Evolutionary conservation across 148 eudicot species (phyloP).

Genomic region (Camellia japonica): DNA sequence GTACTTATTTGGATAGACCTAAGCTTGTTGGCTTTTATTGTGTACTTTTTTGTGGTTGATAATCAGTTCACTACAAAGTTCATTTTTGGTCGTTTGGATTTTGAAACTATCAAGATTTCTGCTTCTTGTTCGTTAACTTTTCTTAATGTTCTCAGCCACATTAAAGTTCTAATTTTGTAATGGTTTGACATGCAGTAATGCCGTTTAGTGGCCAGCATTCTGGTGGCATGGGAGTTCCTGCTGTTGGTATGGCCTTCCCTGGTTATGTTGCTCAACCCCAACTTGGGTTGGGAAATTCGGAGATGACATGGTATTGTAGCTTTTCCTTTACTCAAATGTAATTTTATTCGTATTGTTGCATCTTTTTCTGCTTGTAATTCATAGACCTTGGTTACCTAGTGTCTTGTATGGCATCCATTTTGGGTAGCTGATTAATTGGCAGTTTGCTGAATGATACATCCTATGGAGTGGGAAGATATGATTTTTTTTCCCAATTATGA

Average conservation of each 20-base stretch:
- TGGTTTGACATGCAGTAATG: conserved; percentile 62
- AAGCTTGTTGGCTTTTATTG: background rate
- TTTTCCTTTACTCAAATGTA: background rate
- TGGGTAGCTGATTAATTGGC: background rate
- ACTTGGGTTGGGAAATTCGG: conserved; percentile 73
- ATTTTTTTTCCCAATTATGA: background rate
- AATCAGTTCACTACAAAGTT: background rate
- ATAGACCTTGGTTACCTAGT: background rate
- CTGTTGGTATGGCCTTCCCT: conserved; percentile 99
- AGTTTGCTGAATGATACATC: background rate
- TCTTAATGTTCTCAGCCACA: background rate
- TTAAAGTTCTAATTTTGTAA: background rate
- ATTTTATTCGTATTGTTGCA: background rate
- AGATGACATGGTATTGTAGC: conserved; percentile 81
- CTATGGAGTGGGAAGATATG: background rate
- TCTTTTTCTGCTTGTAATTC: background rate
- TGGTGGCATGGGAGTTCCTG: conserved; percentile 90
- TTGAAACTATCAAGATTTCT: background rate
- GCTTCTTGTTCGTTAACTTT: conserved; percentile 4
- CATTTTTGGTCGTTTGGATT: background rate
- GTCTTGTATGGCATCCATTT: background rate
- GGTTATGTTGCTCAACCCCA: conserved; percentile 90
- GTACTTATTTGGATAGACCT: background rate
- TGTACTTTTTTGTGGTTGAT: background rate
- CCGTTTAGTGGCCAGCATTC: conserved; percentile 87